phyloP scores from a whole-genome alignment of 1,284 basidiomycete species.

The Irpex sp. region DNA sequence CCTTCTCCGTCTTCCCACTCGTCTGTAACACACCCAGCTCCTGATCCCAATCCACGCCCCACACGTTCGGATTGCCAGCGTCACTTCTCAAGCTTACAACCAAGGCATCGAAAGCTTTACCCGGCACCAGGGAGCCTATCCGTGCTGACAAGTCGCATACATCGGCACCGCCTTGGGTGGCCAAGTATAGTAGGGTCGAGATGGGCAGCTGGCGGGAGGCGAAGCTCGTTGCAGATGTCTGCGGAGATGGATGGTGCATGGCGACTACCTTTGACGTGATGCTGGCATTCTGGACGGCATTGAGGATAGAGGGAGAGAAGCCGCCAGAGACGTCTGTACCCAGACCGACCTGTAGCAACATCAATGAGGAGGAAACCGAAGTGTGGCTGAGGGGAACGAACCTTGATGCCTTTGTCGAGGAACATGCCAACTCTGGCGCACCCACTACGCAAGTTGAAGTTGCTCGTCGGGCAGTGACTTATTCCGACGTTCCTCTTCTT shows the following conservation, averaged over 20 bases:
- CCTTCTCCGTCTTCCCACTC: conserved; percentile 13
- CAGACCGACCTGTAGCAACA: conserved; percentile 61
- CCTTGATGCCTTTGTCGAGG: conserved; percentile 84
- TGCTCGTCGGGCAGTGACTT: conserved; percentile 91
- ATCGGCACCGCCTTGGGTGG: conserved; percentile 87
- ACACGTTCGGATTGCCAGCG: conserved; percentile 57
- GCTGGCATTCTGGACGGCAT: conserved; percentile 78
- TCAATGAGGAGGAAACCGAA: not conserved
- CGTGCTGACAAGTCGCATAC: conserved; percentile 69
- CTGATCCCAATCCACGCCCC: conserved; percentile 40
- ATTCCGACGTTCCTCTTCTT: conserved; percentile 66
- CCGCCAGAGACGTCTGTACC: conserved; percentile 92
- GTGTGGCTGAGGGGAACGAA: conserved; percentile 22
- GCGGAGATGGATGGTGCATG: conserved; percentile 28
- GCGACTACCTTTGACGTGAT: conserved; percentile 75
- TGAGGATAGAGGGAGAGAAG: conserved; percentile 78
- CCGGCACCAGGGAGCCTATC: conserved; percentile 76
- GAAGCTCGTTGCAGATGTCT: conserved; percentile 33
- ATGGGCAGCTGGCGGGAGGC: conserved; percentile 63
- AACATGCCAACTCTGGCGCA: conserved; percentile 74
- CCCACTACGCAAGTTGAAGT: conserved; percentile 86
- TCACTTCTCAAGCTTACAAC: conserved; percentile 50
- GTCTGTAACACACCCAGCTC: conserved; percentile 22
- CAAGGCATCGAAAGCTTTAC: conserved; percentile 91
- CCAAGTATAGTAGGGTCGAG: conserved; percentile 81